Evolutionary conservation across 108 stramenopile genomes (phyloP), one percentile per base, ranked within the genome.

Genomic region (Pseudonitzschia pungens): DNA sequence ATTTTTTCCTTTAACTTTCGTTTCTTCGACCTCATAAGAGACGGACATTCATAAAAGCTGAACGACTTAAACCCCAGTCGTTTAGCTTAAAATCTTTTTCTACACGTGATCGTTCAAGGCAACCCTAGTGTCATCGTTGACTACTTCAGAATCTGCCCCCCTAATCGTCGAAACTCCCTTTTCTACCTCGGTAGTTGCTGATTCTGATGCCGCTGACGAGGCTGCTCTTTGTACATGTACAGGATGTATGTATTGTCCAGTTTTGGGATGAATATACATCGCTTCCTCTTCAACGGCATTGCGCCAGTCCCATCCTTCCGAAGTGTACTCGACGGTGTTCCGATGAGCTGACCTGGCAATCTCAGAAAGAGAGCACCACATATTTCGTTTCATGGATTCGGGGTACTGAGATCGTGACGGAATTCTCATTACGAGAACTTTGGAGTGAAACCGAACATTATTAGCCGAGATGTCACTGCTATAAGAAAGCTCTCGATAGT

Each of bases 251-350:
- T 67, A 29, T 55, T 73, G 72, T 14, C 78, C 78, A 15, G 52
- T 59, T 24, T 50, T 44, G 4, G 78, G 72, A 54, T 50, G 48
- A 8, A 69, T 28, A 22, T 68, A 53, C 78, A 79, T 79, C 15
- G 63, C 62, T n/a, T 80, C 70, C 53, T 80, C 79, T 68, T 80
- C 79, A 22, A 66, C 51, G 22, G 65, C 63, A 45, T 56, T 32
- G 24, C 79, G 51, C 74, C 79, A 80, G 36, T 80, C 79, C 58
- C 67, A 80, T 51, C 79, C 79, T 22, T 80, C 79, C 21, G 79
- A 55, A 5, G 73, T 59, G 54, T 66, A 80, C 36, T 74, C 79
- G 27, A 80, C 71, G 8, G 74, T 69, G 52, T 80, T 80, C 21
- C 79, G 63, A 16, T 69, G 52, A 4, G 79, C 79, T 36, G 66